Conservation (phyloP, 2,329 filamentous ascomycete species). For the Neocucurbitaria cava region DNA sequence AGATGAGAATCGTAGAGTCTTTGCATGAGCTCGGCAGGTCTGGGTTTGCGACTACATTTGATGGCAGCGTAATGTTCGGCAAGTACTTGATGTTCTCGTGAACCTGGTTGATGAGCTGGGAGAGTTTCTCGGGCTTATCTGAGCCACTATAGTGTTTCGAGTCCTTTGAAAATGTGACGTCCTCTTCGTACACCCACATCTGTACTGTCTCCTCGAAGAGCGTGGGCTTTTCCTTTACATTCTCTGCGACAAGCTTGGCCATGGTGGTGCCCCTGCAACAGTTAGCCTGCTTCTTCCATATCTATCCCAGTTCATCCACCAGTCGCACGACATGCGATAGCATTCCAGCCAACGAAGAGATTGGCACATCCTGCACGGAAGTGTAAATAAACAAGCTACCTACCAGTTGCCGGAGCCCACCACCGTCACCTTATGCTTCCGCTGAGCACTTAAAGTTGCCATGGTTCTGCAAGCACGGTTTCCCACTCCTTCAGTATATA, state of each 20-base stretch:
- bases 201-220: slow-evolving; percentile 89
- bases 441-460: slow-evolving; percentile 60
- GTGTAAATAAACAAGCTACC: slow-evolving; percentile 25
- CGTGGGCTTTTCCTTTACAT: slow-evolving; percentile 76
- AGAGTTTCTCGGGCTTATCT: slow-evolving; percentile 81
- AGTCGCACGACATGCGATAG: neutral
- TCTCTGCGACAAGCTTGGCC: slow-evolving; percentile 95
- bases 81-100: slow-evolving; percentile 99
- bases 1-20: slow-evolving; percentile 86
- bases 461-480: slow-evolving; percentile 42
- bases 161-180: slow-evolving; percentile 74
- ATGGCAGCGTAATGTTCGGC: slow-evolving; percentile 81
- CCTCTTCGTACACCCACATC: slow-evolving; percentile 99
- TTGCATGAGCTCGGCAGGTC: slow-evolving; percentile 80
- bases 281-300: slow-evolving; percentile 11
- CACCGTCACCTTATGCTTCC: slow-evolving; percentile 91
- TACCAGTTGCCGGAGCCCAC: slow-evolving; percentile 98
- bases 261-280: slow-evolving; percentile 88
- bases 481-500: slow-evolving; percentile 5
- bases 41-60: slow-evolving; percentile 84
- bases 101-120: slow-evolving; percentile 83
- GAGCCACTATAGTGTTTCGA: slow-evolving; percentile 75
- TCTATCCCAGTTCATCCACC: neutral
- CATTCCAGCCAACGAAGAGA: neutral
- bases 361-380: neutral